These are phyloP conservation scores for Sarcocystis neurona DNA, from an alignment of 169 alveolate species.

Conservation along the genomic window DNA sequence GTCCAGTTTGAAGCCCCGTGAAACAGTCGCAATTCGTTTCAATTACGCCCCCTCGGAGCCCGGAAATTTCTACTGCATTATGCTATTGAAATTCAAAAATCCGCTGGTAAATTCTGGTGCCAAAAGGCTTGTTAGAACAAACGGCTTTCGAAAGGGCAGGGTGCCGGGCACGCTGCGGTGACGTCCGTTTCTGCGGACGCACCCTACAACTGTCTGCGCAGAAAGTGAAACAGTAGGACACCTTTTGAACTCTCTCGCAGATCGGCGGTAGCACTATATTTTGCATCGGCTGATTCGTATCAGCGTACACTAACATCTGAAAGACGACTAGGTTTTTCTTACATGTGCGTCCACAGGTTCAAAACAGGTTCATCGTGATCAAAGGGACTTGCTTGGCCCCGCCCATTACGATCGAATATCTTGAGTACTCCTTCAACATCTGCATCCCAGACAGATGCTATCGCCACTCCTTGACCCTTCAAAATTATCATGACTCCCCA, in stretches of 20 bases:
- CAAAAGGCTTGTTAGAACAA: background rate
- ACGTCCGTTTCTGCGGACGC: too few relatives aligned
- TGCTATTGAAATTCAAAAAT: background rate
- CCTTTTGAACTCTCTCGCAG: too few relatives aligned
- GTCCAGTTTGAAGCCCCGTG: background rate
- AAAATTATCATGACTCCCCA: constrained; percentile 34
- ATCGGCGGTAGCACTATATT: too few relatives aligned
- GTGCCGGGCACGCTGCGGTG: too few relatives aligned
- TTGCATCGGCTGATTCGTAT: too few relatives aligned
- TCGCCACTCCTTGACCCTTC: constrained; percentile 34
- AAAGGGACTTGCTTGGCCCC: constrained; percentile 58
- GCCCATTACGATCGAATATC: constrained; percentile 48
- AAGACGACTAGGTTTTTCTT: too few relatives aligned
- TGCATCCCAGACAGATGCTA: constrained; percentile 42
- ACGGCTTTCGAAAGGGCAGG: background rate
- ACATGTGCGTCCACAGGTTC: background rate
- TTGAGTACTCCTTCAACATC: constrained; percentile 52
- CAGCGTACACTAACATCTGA: too few relatives aligned
- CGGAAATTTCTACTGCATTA: background rate
- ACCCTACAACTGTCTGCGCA: too few relatives aligned
- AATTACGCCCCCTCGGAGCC: constrained; percentile 37
- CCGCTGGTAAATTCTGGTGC: background rate
- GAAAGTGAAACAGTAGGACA: too few relatives aligned
- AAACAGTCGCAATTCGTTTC: background rate
- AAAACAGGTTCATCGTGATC: constrained; percentile 35